Evolutionary conservation across 2,329 filamentous ascomycete species (phyloP), one percentile per base, ranked within the genome.

Genomic region (Colletotrichum salicis): DNA sequence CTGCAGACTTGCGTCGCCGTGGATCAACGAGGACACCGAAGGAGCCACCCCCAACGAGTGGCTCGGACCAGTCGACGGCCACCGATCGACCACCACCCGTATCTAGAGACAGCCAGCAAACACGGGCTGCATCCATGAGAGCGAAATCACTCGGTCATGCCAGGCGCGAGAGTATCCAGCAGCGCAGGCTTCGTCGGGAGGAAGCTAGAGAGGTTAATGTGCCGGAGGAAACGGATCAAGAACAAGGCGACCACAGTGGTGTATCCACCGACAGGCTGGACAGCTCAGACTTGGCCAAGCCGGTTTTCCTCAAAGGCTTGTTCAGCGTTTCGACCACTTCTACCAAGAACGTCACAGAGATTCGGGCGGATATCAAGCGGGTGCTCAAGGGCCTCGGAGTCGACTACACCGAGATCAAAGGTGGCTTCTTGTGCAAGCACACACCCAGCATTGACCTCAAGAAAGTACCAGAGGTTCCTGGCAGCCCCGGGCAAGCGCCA

Each of bases 291-390:
- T 89, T 96, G 72, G 92, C 96, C 64, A 98, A 97, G 80, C 96
- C 96, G 0, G 96, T 98, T 3, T 98, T 93, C 80, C 89, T 99
- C 69, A 99, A 98, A 82, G 96, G 96, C 5, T 87, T 99, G 22
- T 98, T 99, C 84, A 98, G 96, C 77, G 96, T 98, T 65, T 97
- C 94, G 4, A 99, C 96, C 0, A 99, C 96, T 7, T 98, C 95
- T 70, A 96, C 92, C 78, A 97, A 97, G 79, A 94, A 96, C 1
- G 89, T 98, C 12, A 86, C 91, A 1, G 91, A 94, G 71, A 99
- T 99, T 74, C 91, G 96, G 51, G 86, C 91, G 7, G 96, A 99
- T 79, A 94, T 99, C 76, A 97, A 97, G 78, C 89, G 96, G 61
- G 96, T 98, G 3, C 84, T 99, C 64, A 92, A 91, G 75, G 92